Percentiles rank a stretch among this genome's conserved stretches.
Conservation (phyloP, 176 grass and related monocot species). For the Lolium rigidum region DNA sequence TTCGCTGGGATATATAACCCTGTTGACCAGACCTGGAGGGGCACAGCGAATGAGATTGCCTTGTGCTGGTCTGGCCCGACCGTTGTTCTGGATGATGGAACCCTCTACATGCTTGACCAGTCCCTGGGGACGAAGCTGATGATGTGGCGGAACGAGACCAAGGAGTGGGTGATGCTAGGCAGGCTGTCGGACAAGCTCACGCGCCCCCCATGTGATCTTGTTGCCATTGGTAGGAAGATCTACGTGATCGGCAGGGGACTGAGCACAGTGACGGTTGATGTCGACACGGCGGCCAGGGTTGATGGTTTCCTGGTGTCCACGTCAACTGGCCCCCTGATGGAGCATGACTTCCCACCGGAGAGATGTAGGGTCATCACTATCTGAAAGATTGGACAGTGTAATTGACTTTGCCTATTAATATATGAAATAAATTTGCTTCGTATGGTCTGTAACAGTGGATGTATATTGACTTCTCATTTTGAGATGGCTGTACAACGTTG, state of each 20-base stretch:
- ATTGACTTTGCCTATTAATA: too few relatives aligned
- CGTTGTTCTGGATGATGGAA: slow-evolving; percentile 52
- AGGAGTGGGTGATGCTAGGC: slow-evolving; percentile 58
- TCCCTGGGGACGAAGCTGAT: not conserved
- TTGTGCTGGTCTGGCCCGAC: slow-evolving; percentile 52
- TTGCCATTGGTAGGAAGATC: slow-evolving; percentile 53
- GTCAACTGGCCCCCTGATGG: slow-evolving; percentile 44
- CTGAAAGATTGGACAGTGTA: slow-evolving; percentile 37
- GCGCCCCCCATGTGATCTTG: slow-evolving; percentile 43
- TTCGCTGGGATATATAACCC: slow-evolving; percentile 68
- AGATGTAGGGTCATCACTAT: slow-evolving; percentile 56
- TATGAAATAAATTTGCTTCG: too few relatives aligned
- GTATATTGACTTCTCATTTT: too few relatives aligned
- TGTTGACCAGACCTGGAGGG: slow-evolving; percentile 44
- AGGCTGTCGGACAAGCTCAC: slow-evolving; percentile 59
- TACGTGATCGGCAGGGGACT: slow-evolving; percentile 15
- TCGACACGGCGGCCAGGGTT: slow-evolving; percentile 52
- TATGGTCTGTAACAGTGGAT: too few relatives aligned
- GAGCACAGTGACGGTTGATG: slow-evolving; percentile 52
- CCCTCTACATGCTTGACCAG: slow-evolving; percentile 67
- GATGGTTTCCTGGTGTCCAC: slow-evolving; percentile 51
- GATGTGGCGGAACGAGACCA: not conserved
- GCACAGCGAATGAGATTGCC: slow-evolving; percentile 55
- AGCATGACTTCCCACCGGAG: slow-evolving; percentile 31
- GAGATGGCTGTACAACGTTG: too few relatives aligned